Base-by-base conservation (phyloP, 352 stramenopile species). In the Peronosclerospora sorghi region DNA sequence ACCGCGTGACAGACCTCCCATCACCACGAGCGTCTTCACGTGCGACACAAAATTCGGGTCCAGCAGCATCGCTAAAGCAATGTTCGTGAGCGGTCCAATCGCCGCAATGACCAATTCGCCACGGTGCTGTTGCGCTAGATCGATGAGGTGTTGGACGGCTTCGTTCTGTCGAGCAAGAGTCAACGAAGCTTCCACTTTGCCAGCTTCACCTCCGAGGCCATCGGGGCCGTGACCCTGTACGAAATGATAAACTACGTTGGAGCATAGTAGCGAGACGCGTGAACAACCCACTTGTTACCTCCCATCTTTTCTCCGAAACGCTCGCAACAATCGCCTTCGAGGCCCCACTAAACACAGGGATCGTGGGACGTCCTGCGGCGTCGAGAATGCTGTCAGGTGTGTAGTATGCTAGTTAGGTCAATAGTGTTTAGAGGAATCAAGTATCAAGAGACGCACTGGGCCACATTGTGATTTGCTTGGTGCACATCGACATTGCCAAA, bases 401-500 rank as follows among this genome's bases (percentile, higher is more conserved):
- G 20, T 21, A n/a, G n/a, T n/a, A n/a, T n/a, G n/a, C n/a, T n/a
- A n/a, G n/a, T n/a, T n/a, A n/a, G n/a, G n/a, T n/a, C n/a, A n/a
- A n/a, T n/a, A n/a, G n/a, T n/a, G n/a, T n/a, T n/a, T n/a, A n/a
- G n/a, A n/a, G n/a, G n/a, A n/a, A n/a, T n/a, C n/a, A n/a, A n/a
- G n/a, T n/a, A n/a, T n/a, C n/a, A n/a, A n/a, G n/a, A n/a, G 21
- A 72, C 70, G 42, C 50, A 91, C 78, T 88, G 69, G 19, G 60
- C 59, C 12, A 86, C 68, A 56, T 91, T 91, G 65, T 91, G 76
- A 51, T 77, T 82, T 38, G 74, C 76, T 57, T 89, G 79, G 38
- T 76, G 70, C 34, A 91, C 36, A 41, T 85, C 65, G 27, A 91
- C 79, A 50, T 91, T 91, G 35, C 79, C 79, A 27, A 87, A 89